Evolutionary conservation across 768 basidiomycete genomes (phyloP).

Genomic region (Mycena filopes): DNA sequence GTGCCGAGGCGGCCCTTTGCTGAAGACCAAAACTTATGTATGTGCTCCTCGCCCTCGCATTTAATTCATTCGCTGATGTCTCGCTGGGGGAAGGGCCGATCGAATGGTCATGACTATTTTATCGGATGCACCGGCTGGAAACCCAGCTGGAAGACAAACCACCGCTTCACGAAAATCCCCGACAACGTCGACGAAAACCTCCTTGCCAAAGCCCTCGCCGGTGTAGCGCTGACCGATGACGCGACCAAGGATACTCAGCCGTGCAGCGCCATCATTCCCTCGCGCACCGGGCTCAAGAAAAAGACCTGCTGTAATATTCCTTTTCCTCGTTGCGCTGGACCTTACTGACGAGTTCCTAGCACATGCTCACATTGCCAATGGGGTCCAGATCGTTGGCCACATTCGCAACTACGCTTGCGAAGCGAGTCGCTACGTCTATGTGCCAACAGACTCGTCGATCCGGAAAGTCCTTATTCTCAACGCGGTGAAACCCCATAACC

Average conservation of each 20-base stretch:
- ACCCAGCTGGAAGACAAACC: neutral
- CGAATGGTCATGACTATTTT: slow-evolving; percentile 4
- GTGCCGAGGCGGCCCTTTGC: slow-evolving; percentile 3
- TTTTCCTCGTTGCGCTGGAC: neutral
- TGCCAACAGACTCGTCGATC: too few species aligned
- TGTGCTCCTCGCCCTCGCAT: too few species aligned
- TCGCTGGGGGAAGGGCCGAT: neutral
- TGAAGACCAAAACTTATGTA: slow-evolving; percentile 7
- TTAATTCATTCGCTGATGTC: neutral
- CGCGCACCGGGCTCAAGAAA: slow-evolving; percentile 10
- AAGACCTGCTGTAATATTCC: slow-evolving; percentile 6
- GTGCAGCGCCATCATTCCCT: slow-evolving; percentile 20
- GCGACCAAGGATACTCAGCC: slow-evolving; percentile 6
- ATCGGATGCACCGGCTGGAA: slow-evolving; percentile 16
- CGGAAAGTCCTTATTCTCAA: slow-evolving; percentile 14
- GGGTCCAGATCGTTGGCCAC: neutral
- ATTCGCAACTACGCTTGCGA: slow-evolving; percentile 2
- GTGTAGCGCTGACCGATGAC: neutral
- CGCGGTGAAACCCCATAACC: neutral
- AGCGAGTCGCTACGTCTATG: neutral
- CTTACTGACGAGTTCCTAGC: neutral
- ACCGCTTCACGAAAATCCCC: neutral
- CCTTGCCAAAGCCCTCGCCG: slow-evolving; percentile 2
- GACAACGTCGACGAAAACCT: slow-evolving; percentile 18
- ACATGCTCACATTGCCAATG: slow-evolving; percentile 14